These are phyloP conservation scores for Emergomyces pasteurianus DNA, from an alignment of 2,329 filamentous ascomycete species.

Conservation along the genomic window DNA sequence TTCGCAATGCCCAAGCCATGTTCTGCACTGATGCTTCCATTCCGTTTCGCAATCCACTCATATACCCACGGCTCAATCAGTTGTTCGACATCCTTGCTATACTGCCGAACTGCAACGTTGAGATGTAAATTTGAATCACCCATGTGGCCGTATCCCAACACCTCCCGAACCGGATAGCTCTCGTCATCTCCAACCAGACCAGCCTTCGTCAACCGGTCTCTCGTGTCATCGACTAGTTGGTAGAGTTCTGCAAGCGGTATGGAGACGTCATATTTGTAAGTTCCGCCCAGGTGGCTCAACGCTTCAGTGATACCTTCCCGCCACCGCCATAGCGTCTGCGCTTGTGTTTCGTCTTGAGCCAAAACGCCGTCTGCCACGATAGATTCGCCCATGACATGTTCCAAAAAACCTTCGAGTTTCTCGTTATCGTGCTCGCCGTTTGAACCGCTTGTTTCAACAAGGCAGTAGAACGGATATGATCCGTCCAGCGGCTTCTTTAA, in stretches of 20 bases:
- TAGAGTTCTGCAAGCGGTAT: slow-evolving; percentile 86
- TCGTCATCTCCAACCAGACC: slow-evolving; percentile 68
- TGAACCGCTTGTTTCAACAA: slow-evolving; percentile 91
- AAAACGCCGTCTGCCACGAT: slow-evolving; percentile 83
- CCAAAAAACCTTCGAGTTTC: slow-evolving; percentile 82
- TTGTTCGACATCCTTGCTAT: slow-evolving; percentile 78
- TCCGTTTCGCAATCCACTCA: slow-evolving; percentile 82
- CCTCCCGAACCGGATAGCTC: slow-evolving; percentile 67
- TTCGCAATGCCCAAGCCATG: slow-evolving; percentile 90
- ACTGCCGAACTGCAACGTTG: slow-evolving; percentile 72
- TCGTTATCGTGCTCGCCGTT: slow-evolving; percentile 87
- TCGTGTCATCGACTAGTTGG: slow-evolving; percentile 72
- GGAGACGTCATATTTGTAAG: slow-evolving; percentile 97
- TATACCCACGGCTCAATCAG: slow-evolving; percentile 90
- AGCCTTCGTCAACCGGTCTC: slow-evolving; percentile 56
- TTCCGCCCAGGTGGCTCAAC: slow-evolving; percentile 79
- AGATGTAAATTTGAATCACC: slow-evolving; percentile 92
- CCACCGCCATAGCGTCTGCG: slow-evolving; percentile 76
- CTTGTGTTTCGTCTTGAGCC: slow-evolving; percentile 86
- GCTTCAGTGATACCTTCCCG: slow-evolving; percentile 87
- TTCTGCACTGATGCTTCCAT: slow-evolving; percentile 92
- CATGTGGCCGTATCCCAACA: slow-evolving; percentile 98
- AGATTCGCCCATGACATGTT: slow-evolving; percentile 78
- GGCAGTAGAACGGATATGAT: slow-evolving; percentile 85
- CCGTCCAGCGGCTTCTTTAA: slow-evolving; percentile 71